Percentiles rank a stretch among this genome's conserved stretches.
phyloP scores from a whole-genome alignment of 1,139 yeast genomes.

The Nakaseomyces bracarensis region DNA sequence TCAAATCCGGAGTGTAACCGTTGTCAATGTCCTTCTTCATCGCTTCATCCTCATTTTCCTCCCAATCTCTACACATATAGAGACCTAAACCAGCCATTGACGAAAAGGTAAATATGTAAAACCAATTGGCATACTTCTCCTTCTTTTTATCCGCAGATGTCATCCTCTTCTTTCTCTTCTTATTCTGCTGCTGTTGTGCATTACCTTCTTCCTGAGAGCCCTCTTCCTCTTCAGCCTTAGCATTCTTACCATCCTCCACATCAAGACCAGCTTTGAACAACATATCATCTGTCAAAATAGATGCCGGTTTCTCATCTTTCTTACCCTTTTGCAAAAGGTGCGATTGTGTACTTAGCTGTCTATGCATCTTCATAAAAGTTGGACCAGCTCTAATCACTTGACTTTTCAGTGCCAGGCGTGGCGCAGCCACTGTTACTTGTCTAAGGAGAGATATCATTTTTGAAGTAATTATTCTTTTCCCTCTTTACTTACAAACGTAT shows the following conservation, averaged over 20 bases:
- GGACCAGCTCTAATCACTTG: background rate
- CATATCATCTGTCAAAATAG: conserved; percentile 72
- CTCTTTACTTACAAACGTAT: background rate
- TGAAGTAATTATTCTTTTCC: background rate
- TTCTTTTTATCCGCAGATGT: conserved; percentile 62
- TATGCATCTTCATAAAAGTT: background rate
- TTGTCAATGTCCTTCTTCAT: conserved; percentile 45
- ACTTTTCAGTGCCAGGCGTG: background rate
- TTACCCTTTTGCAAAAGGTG: conserved; percentile 20
- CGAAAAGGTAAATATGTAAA: conserved; percentile 56
- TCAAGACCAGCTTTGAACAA: conserved; percentile 80
- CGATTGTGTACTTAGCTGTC: background rate
- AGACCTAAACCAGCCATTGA: conserved; percentile 53
- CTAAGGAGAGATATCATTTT: conserved; percentile 1
- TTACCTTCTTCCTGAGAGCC: conserved; percentile 21
- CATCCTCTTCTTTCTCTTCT: conserved; percentile 37
- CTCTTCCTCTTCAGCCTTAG: conserved; percentile 12
- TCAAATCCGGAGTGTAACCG: conserved; percentile 61
- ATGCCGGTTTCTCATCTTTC: conserved; percentile 37
- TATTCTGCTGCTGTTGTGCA: conserved; percentile 20
- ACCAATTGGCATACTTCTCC: conserved; percentile 59
- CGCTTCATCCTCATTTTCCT: conserved; percentile 60
- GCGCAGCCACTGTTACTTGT: background rate
- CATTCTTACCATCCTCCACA: conserved; percentile 29
- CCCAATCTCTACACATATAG: conserved; percentile 84